Evolutionary conservation across 441 rosid species (phyloP), one percentile per base, ranked within the genome.

Genomic region (Erodium texanum): DNA sequence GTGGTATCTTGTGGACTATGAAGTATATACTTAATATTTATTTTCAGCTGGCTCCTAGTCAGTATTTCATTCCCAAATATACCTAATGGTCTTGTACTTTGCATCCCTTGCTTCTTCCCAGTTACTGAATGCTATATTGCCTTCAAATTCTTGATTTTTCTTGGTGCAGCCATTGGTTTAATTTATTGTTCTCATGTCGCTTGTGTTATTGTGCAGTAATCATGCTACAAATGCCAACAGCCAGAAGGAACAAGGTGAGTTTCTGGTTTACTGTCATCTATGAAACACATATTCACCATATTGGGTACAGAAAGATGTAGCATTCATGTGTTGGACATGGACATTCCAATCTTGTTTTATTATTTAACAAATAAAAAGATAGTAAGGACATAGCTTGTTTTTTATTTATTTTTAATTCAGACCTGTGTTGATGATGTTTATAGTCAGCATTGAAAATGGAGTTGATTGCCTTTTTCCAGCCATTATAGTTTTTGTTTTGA

Each of bases 171-270:
- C 64, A n/a, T 20, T 58, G 23, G 22, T 11, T 27, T 66, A 43
- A 23, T 19, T 27, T 38, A 6, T 8, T 19, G 27, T 27, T 65
- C 62, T 73, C 61, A 66, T 24, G 72, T 59, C 14, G 24, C 64
- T 54, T 69, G 66, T 48, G 19, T 24, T 70, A 19, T 79, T 22
- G 43, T 77, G 77, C 81, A 85, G 95, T 65, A 65, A 59, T 64
- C 34, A 20, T 1, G 71, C 68, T 48, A 64, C 69, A 73, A 76
- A 70, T 66, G 52, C 69, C 22, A 71, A 73, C 67, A 74, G 68
- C 66, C 65, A 65, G 43, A 74, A 73, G 54, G 70, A 29, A 59
- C 74, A 68, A 79, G 88, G 88, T 84, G 54, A 71, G 70, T 38
- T 65, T 15, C 7, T 66, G 45, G n/a, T 36, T 4, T 36, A 64